Base-by-base conservation (phyloP, 2,329 filamentous ascomycete genomes). In the Ceratocystis alfenasii region DNA sequence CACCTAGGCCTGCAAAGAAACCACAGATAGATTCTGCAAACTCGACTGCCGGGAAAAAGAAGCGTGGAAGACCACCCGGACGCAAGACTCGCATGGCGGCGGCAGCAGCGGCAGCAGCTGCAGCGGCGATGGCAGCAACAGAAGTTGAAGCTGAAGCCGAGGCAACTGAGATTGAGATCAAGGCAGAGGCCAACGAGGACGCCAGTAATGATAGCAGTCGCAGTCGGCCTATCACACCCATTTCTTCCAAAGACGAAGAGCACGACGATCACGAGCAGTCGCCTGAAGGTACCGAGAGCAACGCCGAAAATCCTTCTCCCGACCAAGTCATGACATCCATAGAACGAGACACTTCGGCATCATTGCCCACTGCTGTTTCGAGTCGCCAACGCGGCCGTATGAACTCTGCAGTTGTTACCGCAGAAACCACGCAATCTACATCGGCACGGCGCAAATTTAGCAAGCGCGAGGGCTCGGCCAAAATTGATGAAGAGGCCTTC, bases 371-470 rank as follows among this genome's bases (percentile, higher is more conserved):
- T 22, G 70, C 72, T 41, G 25, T 12, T 22, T n/a, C 7, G 10
- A 53, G 41, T 44, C 33, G 64, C 22, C 41, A 10, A 45, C n/a
- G 36, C 30, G 76, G 80, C 46, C 77, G 81, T 48, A 83, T 81
- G 77, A 80, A 78, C 65, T 79, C 77, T 57, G 33, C 22, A 22
- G 28, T 17, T 30, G 20, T 50, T 2, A 36, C 44, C n/a, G 71
- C 73, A 81, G 69, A 68, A 50, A 83, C 86, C 76, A 80, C 84
- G 1, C 85, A 88, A 71, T 94, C 91, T 0, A 89, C 90, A 15
- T 92, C 90, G 1, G 89, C 93, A 33, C 87, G 92, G 64, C 85
- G 94, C 71, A 90, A 96, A 75, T 90, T 91, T 74, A 92, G 91
- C 73, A 85, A 85, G 30, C 84, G 88, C 44, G 92, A 94, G 71